Evolutionary conservation across 2,329 filamentous ascomycete genomes (phyloP), one percentile per base, ranked within the genome.

Genomic region (Aspergillus intermedius): DNA sequence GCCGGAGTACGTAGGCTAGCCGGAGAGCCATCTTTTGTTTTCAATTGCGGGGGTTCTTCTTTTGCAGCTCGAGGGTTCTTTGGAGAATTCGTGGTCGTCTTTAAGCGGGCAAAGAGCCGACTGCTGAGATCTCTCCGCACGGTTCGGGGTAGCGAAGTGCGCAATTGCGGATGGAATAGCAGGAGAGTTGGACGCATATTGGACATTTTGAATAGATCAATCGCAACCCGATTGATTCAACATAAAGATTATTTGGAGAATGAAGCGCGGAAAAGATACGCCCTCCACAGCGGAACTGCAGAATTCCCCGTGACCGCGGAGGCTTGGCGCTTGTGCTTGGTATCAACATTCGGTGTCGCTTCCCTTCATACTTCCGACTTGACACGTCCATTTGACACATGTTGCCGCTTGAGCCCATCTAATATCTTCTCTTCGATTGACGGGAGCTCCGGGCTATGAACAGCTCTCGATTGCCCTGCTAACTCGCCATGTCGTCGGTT

Each of bases 91-190:
- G 47, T 53, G n/a, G 61, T 60, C 5, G 64, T 60, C 52, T 67
- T 66, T 17, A 58, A 55, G 3, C 65, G 62, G 21, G 54, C 41
- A 48, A 60, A 63, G 28, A 65, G 17, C 35, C 48, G 57, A 48
- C 48, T 60, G 39, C 53, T 58, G 37, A 68, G 49, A 25, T 61
- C 57, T 49, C 55, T 54, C 49, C 58, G 63, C 21, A 55, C 43
- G n/a, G 54, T 54, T 44, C 52, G 56, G 7, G 64, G 55, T 45
- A 66, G 50, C 12, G 54, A 48, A 3, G 54, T 49, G 41, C 63
- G 62, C 53, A 67, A 57, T 53, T 63, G 62, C 34, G 64, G 57
- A 45, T 61, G 58, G 10, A 68, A 45, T 8, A 65, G 47, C 8
- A 65, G 49, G 40, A 65, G 54, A n/a, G 28, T 19, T 28, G 41